Evolutionary conservation across 805 yeast species (phyloP).

Genomic region (Dipodascus albidus): DNA sequence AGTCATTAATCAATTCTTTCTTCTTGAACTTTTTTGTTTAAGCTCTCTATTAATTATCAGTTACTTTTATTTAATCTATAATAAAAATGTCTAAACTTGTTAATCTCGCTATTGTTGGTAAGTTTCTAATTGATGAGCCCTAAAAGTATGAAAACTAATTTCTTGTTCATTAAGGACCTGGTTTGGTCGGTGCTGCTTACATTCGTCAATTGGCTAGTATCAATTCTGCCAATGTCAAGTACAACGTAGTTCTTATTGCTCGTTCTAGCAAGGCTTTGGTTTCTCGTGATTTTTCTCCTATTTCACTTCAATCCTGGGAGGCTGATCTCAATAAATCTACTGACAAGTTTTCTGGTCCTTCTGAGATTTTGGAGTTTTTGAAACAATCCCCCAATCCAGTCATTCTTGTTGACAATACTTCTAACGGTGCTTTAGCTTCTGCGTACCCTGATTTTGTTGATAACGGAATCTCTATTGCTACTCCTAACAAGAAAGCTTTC

Average conservation of each 20-base stretch:
- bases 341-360: conserved; percentile 34
- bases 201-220: conserved; percentile 63
- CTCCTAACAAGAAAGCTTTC: conserved; percentile 97
- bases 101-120: conserved; percentile 62
- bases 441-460: conserved; percentile 64
- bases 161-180: conserved; percentile 44
- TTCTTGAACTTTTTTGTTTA: background rate
- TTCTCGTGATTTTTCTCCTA: conserved; percentile 58
- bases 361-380: conserved; percentile 51
- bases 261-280: conserved; percentile 60
- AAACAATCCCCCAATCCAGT: conserved; percentile 60
- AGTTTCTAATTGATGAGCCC: conserved; percentile 5
- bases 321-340: conserved; percentile 35
- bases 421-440: conserved; percentile 65
- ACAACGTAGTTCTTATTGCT: conserved; percentile 73
- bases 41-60: too few relatives aligned
- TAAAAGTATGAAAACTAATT: too few relatives aligned
- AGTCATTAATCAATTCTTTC: background rate
- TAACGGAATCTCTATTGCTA: conserved; percentile 83
- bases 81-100: conserved; percentile 26
- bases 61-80: too few relatives aligned
- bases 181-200: conserved; percentile 92
- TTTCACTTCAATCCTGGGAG: conserved; percentile 52
- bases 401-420: conserved; percentile 88
- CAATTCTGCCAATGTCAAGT: conserved; percentile 38